Evolutionary conservation across 208 protist species (phyloP), one percentile per base, ranked within the genome.

Genomic region (Strigomonas culicis): DNA sequence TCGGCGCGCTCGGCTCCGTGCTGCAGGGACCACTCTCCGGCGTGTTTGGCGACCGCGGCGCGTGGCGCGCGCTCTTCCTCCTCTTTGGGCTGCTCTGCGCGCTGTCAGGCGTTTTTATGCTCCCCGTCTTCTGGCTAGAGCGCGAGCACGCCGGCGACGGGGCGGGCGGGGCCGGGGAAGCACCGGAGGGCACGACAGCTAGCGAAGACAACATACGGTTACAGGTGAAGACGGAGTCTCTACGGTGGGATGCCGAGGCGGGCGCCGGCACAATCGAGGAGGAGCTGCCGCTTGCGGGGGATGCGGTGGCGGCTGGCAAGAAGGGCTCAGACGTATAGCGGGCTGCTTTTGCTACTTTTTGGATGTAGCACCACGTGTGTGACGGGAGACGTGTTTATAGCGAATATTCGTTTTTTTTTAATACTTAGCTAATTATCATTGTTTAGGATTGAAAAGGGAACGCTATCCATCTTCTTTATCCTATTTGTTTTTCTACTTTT

Each of bases 1-100:
- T 83, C 27, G 77, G 77, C 15, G 72, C 77, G 4, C 46, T 74
- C 0, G 77, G 77, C 13, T 73, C 77, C 27, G 75, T 75, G 8
- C 32, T 77, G 44, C 73, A 78, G 53, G 77, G 77, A 4, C 28
- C 39, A 15, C 13, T 69, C 15, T 59, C 79, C 25, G 76, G 69
- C 10, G 69, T 64, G 8, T 17, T 67, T 7, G 28, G 79, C 27
- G 56, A 50, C 27, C 55, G 63, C 36, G 68, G 24, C 8, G 79
- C 69, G 10, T 83, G 77, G 77, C 44, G 51, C 11, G 49, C 50
- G 0, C 31, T 83, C 13, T 79, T 79, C 66, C 34, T 68, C 22
- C 46, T 46, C 44, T 70, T 83, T 17, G 51, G 36, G 13, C 41
- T 64, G 15, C 44, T 65, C 22, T 70, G 59, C 24, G 51, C 50